Evolutionary conservation across 352 stramenopile species (phyloP), one percentile per base, ranked within the genome.

Genomic region (Pythium brachiatum): DNA sequence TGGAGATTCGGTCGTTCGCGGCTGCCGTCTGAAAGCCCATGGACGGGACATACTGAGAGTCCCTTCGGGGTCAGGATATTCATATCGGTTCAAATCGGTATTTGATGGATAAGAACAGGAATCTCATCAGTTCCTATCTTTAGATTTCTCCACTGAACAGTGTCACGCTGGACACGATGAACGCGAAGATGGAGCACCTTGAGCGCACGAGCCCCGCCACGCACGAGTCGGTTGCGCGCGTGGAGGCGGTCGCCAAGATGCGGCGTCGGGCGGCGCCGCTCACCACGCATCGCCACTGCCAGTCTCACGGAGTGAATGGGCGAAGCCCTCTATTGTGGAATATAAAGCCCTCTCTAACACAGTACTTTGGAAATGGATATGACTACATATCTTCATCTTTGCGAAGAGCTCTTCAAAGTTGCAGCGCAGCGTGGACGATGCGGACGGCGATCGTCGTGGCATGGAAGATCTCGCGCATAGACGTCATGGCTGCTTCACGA

Each of bases 401-500:
- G 38, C 6, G 54, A 62, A 2, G 60, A 62, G 12, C 34, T 38
- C 31, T 50, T 32, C 7, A 64, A 41, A 7, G 36, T 23, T 60
- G 39, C 9, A 76, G 38, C 7, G 74, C 69, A 20, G 64, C 55
- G 0, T 32, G 65, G 2, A 94, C 66, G 34, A 76, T 74, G 31
- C 73, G 64, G 25, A 86, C 73, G 1, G 72, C 51, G 31, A 95
- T 66, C 41, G 27, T 74, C 0, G 65, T 62, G 5, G 70, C 68
- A 12, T 78, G 59, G n/a, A 95, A 70, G 25, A 79, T 62, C 8
- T 86, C 70, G 15, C 86, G 80, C 71, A 95, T 77, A 2, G 78
- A 83, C 2, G 83, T 73, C 77, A 95, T 89, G 9, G 83, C 82
- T 32, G 86, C 83, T 69, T 95, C 83, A 2, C 80, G 82, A 52